Base-by-base conservation (phyloP, 2,329 filamentous ascomycete genomes). In the Aspergillus hortae region DNA sequence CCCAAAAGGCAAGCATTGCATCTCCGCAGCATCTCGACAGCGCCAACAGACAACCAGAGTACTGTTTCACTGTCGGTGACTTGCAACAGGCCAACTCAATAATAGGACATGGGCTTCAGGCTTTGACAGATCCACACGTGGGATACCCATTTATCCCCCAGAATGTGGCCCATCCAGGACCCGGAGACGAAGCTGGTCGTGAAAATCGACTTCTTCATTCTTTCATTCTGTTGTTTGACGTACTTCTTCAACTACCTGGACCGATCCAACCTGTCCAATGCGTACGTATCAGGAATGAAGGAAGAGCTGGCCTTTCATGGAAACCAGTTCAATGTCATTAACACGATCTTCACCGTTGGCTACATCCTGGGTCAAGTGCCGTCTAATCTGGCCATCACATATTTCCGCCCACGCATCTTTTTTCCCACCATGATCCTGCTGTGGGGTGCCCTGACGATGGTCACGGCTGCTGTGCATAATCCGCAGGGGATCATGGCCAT, bases 191-290 rank as follows among this genome's bases (percentile, higher is more conserved):
- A 64, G 38, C 71, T 81, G 9, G 68, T 79, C 15, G 67, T 74
- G 49, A 80, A 81, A 61, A 71, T 80, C 23, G 78, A 80, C 57
- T 75, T 73, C 61, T 80, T 78, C 52, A 68, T 80, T 58, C 61
- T 75, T 1, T 64, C 66, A 2, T 75, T 74, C 52, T 71, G 68
- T 10, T 80, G 77, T 44, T 57, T 80, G 2, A 73, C 70, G 21
- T 79, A 73, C 51, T 80, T 79, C 54, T 67, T 76, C 55, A 80
- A 80, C 54, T 66, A 69, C 61, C 69, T 79, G 9, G 77, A 79
- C 55, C 67, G 70, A 38, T 73, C 71, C 53, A 76, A 78, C 51
- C 63, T 80, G 41, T 72, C 72, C 52, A 79, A 80, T 58, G 78
- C 78, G 3, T 80, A 69, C 51, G 66, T 70, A n/a, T 67, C 64